Percentiles rank a stretch among this genome's conserved stretches.
Conservation (phyloP, 1,284 basidiomycete species). For the Acaromyces ingoldii region DNA sequence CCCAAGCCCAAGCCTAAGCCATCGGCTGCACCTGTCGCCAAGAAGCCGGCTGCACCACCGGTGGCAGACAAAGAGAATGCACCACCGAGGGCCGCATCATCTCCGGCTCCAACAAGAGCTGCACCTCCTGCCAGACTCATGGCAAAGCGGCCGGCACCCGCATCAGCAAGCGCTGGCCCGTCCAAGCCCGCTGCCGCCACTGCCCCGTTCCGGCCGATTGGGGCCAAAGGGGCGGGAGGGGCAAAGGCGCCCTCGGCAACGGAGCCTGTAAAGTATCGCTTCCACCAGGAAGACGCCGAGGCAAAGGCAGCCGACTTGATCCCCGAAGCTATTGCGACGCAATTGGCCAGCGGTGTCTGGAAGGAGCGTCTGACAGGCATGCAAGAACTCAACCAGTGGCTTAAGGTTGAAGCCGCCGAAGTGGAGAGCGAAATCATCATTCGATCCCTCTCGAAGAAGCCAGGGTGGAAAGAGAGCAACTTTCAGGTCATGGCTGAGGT, state of each 20-base stretch:
- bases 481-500: conserved; percentile 64
- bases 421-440: conserved; percentile 86
- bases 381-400: conserved; percentile 79
- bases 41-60: conserved; percentile 14
- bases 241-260: conserved; percentile 57
- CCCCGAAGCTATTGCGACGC: conserved; percentile 66
- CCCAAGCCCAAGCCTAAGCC: conserved; percentile 11
- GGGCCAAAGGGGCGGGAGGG: conserved; percentile 49
- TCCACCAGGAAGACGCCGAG: conserved; percentile 87
- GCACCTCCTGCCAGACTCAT: conserved; percentile 27
- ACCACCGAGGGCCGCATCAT: conserved; percentile 33
- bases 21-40: not conserved
- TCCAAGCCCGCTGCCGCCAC: conserved; percentile 56
- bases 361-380: conserved; percentile 82
- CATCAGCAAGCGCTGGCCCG: conserved; percentile 39
- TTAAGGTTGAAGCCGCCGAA: conserved; percentile 64
- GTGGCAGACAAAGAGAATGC: conserved; percentile 57
- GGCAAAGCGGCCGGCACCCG: not conserved
- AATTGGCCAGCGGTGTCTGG: conserved; percentile 83
- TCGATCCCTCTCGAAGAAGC: conserved; percentile 81
- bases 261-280: conserved; percentile 85
- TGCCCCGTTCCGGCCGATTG: conserved; percentile 53
- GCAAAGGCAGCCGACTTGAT: conserved; percentile 69
- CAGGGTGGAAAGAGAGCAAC: conserved; percentile 95
- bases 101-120: conserved; percentile 16